Conservation (phyloP, 371 early-diverging fungal species). For the Fennellomyces sp. region DNA sequence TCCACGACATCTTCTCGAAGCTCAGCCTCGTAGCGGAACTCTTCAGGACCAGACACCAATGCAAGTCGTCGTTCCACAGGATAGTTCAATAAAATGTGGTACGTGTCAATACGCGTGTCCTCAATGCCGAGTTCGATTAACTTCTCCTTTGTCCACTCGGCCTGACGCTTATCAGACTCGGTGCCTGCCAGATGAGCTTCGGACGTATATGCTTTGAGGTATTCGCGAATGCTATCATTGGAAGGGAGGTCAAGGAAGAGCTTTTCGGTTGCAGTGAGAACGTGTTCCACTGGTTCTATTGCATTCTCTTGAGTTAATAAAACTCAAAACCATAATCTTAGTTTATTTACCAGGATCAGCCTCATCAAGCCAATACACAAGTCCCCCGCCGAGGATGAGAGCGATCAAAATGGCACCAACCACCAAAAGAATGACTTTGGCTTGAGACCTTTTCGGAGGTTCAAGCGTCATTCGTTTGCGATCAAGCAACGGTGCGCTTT, state of each 20-base stretch:
- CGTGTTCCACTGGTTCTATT: not conserved
- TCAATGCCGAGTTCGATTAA: slow-evolving; percentile 54
- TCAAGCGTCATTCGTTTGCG: slow-evolving; percentile 39
- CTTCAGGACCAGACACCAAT: slow-evolving; percentile 49
- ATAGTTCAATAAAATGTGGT: slow-evolving; percentile 63
- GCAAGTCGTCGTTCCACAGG: slow-evolving; percentile 56
- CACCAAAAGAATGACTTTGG: slow-evolving; percentile 21
- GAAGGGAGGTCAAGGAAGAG: slow-evolving; percentile 20
- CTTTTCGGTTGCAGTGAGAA: slow-evolving; percentile 8
- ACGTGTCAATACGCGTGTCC: slow-evolving; percentile 55
- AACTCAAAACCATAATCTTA: too few relatives aligned
- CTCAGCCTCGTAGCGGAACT: slow-evolving; percentile 51
- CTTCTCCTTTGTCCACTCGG: slow-evolving; percentile 59
- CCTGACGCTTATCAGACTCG: slow-evolving; percentile 40
- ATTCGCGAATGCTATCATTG: slow-evolving; percentile 29
- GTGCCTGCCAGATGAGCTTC: slow-evolving; percentile 57
- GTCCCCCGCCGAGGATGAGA: slow-evolving; percentile 12
- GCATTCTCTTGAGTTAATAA: not conserved
- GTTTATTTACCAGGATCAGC: slow-evolving; percentile 6
- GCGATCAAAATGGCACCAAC: slow-evolving; percentile 23
- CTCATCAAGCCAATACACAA: slow-evolving; percentile 16
- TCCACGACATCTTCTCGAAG: slow-evolving; percentile 58
- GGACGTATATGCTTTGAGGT: slow-evolving; percentile 52
- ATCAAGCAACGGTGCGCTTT: slow-evolving; percentile 38
- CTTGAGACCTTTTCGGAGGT: slow-evolving; percentile 28